Evolutionary conservation across 805 yeast species (phyloP).

Genomic region (Suhomyces xylopsoci): DNA sequence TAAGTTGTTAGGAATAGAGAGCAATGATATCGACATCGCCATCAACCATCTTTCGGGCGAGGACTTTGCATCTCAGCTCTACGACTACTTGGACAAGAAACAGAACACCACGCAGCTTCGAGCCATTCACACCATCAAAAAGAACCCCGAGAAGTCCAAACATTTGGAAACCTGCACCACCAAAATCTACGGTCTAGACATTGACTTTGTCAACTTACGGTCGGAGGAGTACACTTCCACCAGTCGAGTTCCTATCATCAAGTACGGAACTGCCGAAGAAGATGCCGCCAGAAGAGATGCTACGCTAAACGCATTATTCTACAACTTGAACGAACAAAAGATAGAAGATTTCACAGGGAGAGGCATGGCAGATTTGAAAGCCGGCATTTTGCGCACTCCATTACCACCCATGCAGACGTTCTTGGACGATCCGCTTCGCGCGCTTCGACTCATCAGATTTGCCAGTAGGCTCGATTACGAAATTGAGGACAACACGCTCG

Average conservation of each 20-base stretch:
- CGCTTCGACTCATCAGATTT: constrained; percentile 80
- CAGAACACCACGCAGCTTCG: constrained; percentile 24
- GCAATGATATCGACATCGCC: constrained; percentile 91
- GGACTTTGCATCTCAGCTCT: constrained; percentile 69
- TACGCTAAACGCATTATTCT: constrained; percentile 88
- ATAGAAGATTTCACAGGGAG: constrained; percentile 82
- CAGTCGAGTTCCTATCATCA: constrained; percentile 80
- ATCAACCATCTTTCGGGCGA: constrained; percentile 83
- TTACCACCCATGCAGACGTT: constrained; percentile 82
- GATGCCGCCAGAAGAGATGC: constrained; percentile 96
- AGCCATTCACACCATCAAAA: constrained; percentile 75
- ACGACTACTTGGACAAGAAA: constrained; percentile 41
- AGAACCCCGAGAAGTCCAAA: constrained; percentile 93
- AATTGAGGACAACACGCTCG: constrained; percentile 55
- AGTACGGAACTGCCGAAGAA: constrained; percentile 85
- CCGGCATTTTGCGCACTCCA: constrained; percentile 83
- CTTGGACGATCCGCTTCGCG: constrained; percentile 90
- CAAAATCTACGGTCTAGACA: constrained; percentile 73
- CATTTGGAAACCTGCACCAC: constrained; percentile 97
- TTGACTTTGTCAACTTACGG: constrained; percentile 91
- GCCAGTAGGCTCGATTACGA: constrained; percentile 72
- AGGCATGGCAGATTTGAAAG: constrained; percentile 70
- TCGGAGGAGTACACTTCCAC: constrained; percentile 80
- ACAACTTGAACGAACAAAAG: constrained; percentile 61
- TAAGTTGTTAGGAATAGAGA: constrained; percentile 73